A percentile compares a stretch with the other conserved stretches of the same genome.
phyloP scores from a whole-genome alignment of 2,329 filamentous ascomycete genomes.

The Metarhizium anisopliae region DNA sequence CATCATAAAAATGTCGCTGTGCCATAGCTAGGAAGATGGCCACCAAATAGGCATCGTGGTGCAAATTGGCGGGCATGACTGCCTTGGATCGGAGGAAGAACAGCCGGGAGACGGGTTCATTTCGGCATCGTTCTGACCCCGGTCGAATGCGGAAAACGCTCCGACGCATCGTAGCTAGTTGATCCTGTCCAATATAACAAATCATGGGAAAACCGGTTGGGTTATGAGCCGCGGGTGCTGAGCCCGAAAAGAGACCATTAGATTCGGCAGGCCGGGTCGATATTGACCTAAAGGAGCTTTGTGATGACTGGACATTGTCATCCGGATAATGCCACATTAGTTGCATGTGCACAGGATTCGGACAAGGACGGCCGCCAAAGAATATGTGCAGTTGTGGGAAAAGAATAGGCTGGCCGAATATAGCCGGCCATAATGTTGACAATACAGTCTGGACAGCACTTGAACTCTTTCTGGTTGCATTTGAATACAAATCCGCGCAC shows the following conservation, averaged over 20 bases:
- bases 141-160: conserved; percentile 37
- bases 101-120: conserved; percentile 38
- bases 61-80: conserved; percentile 36
- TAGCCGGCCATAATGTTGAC: conserved; percentile 32
- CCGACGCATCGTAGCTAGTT: conserved; percentile 35
- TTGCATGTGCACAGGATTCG: conserved; percentile 36
- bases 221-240: conserved; percentile 11
- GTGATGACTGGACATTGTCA: conserved; percentile 14
- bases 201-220: conserved; percentile 24
- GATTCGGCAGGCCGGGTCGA: conserved; percentile 26
- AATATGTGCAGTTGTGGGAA: conserved; percentile 37
- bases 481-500: conserved; percentile 11
- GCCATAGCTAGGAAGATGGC: conserved; percentile 48
- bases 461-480: too few relatives aligned
- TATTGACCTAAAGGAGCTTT: conserved; percentile 26
- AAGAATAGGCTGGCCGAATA: conserved; percentile 20
- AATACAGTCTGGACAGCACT: conserved; percentile 27
- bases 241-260: conserved; percentile 11
- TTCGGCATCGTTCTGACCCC: conserved; percentile 30
- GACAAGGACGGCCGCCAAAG: conserved; percentile 37
- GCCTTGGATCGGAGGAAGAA: conserved; percentile 37
- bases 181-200: conserved; percentile 38
- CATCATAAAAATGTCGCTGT: conserved; percentile 41
- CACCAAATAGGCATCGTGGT: conserved; percentile 44
- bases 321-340: conserved; percentile 37